Evolutionary conservation across 257 asterid genomes (phyloP).

Genomic region (Lavandula angustifolia): DNA sequence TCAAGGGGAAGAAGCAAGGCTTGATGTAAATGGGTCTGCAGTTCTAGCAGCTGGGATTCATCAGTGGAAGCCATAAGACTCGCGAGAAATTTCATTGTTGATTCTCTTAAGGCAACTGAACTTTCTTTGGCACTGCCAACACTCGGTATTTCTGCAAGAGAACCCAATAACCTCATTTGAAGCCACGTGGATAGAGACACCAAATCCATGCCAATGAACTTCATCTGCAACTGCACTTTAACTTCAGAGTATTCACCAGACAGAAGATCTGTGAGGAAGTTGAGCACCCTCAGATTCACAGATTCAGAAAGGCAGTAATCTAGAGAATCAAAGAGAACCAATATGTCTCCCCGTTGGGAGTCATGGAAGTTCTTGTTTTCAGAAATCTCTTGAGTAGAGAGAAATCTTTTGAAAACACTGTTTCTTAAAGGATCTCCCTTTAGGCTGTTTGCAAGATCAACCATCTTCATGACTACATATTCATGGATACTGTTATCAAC

Average conservation of each 20-base stretch:
- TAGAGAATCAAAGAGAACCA: conserved; percentile 77
- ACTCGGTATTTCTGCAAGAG: conserved; percentile 45
- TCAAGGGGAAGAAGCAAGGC: conserved; percentile 81
- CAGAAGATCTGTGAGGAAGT: conserved; percentile 75
- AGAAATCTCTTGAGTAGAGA: conserved; percentile 60
- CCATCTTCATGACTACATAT: conserved; percentile 56
- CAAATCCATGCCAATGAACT: conserved; percentile 68
- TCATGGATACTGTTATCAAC: conserved; percentile 66
- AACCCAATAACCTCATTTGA: conserved; percentile 78
- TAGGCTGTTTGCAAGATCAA: conserved; percentile 64
- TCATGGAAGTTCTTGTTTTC: conserved; percentile 55
- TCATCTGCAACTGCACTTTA: conserved; percentile 63
- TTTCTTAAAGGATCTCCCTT: conserved; percentile 55
- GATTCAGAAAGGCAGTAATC: conserved; percentile 73
- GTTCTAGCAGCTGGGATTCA: conserved; percentile 53
- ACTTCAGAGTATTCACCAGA: conserved; percentile 63
- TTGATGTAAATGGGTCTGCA: conserved; percentile 68
- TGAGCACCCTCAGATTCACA: conserved; percentile 70
- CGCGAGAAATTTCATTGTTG: conserved; percentile 67
- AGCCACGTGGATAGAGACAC: conserved; percentile 76
- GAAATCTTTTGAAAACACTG: conserved; percentile 52
- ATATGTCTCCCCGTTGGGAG: conserved; percentile 61
- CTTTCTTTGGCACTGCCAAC: conserved; percentile 54
- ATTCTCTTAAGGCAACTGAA: conserved; percentile 70
- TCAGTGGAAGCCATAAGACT: conserved; percentile 58